These are phyloP conservation scores for Talaromyces sp. DNA, from an alignment of 2,329 filamentous ascomycete genomes.

Conservation along the genomic window DNA sequence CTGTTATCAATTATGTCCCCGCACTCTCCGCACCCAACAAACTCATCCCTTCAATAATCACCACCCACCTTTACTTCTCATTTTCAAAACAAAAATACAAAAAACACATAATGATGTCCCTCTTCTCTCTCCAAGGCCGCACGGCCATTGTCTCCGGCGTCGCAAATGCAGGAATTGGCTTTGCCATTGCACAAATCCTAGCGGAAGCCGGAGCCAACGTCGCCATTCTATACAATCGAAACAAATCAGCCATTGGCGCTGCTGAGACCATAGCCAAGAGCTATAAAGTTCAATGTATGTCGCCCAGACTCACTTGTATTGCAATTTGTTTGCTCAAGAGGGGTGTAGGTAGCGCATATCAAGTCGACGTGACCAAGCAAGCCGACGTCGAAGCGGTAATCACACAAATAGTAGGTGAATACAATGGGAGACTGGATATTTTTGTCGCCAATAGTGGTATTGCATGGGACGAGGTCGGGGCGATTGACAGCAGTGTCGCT, in stretches of 20 bases:
- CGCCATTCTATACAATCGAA: slow-evolving; percentile 1
- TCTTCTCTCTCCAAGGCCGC: slow-evolving; percentile 1
- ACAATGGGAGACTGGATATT: slow-evolving; percentile 5
- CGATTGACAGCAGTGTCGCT: background rate
- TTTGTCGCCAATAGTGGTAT: slow-evolving; percentile 8
- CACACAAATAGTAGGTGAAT: background rate
- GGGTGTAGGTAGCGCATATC: background rate
- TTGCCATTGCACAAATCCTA: slow-evolving; percentile 2
- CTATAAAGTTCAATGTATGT: background rate
- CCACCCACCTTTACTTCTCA: background rate
- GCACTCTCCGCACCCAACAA: too few relatives aligned
- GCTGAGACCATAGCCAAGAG: background rate
- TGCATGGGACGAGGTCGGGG: slow-evolving; percentile 2
- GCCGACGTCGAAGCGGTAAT: background rate
- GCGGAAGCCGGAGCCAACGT: slow-evolving; percentile 6
- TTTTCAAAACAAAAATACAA: background rate
- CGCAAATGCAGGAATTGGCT: slow-evolving; percentile 1
- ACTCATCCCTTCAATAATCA: background rate
- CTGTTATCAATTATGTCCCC: too few relatives aligned
- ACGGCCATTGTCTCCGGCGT: slow-evolving; percentile 5
- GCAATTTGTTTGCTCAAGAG: background rate
- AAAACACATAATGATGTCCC: background rate
- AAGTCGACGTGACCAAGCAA: background rate
- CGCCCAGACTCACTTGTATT: background rate
- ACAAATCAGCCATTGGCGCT: background rate